Evolutionary conservation across 106 monocot species (phyloP), one percentile per base, ranked within the genome.

Genomic region (Acorus gramineus): DNA sequence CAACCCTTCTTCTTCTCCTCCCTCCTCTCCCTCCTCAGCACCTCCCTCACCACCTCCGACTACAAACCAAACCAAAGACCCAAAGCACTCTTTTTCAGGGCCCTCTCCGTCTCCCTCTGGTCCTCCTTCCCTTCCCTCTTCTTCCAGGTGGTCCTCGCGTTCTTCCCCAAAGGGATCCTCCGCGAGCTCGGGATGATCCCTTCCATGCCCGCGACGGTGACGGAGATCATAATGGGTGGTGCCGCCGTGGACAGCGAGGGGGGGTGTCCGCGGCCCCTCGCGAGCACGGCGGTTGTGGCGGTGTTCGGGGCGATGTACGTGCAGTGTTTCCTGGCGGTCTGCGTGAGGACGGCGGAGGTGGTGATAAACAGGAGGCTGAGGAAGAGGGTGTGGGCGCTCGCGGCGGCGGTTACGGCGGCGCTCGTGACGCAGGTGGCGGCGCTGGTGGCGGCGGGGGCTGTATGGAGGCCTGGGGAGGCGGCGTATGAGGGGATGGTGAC

Each of bases 331-430:
- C 54, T 73, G 49, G 72, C 76, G 6, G 64, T 68, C 12, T 76
- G 76, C 65, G 76, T 67, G 81, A 9, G 46, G 43, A 73, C 76
- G 11, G 76, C 73, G 44, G 12, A 67, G 5, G 67, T 81, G 2
- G 81, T 81, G 47, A 81, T 81, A 63, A 81, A 81, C 60, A 76
- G 73, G 63, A 60, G 64, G 42, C 69, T 81, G 4, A 12, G 76
- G 53, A 7, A 64, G 42, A 54, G 81, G 47, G 53, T 81, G 1
- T 81, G 76, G 56, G 72, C 60, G 1, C 68, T 81, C 28, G 59
- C 76, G 3, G 55, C 64, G 59, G 49, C 72, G 52, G 81, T 76
- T 14, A 68, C 72, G 53, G 53, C 44, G 44, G 81, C 72, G 57
- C 62, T 81, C 51, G 66, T 58, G 11, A 52, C 73, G 11, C 81